Percentiles rank a stretch among this genome's conserved stretches.
Evolutionary conservation across 345 rosid genomes (phyloP).

Genomic region (Aquilaria sinensis): DNA sequence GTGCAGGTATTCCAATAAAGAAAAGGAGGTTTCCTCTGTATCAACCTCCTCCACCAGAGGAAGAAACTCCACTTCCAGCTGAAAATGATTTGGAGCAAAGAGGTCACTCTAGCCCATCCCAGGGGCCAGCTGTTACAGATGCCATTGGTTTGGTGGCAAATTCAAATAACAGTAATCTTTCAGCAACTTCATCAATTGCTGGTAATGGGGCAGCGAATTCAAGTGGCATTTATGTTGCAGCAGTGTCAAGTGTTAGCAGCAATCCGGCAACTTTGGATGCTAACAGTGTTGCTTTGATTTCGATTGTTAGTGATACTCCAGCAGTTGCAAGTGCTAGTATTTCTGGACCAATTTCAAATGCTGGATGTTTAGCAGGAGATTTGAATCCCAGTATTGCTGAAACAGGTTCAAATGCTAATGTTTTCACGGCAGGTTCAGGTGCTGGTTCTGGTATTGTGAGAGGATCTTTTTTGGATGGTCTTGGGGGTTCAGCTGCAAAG

Average conservation of each 20-base stretch:
- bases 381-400: not conserved
- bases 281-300: slow-evolving; percentile 17
- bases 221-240: not conserved
- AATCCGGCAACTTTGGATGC: slow-evolving; percentile 12
- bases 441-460: not conserved
- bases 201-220: slow-evolving; percentile 13
- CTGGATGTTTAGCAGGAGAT: not conserved
- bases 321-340: slow-evolving; percentile 14
- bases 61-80: slow-evolving; percentile 18
- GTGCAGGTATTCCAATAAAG: slow-evolving; percentile 74
- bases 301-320: slow-evolving; percentile 2
- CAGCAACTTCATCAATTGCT: not conserved
- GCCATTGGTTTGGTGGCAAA: slow-evolving; percentile 15
- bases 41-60: slow-evolving; percentile 30
- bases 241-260: slow-evolving; percentile 12
- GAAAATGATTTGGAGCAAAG: slow-evolving; percentile 18
- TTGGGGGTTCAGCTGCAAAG: too few relatives aligned
- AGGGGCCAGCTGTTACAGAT: slow-evolving; percentile 23
- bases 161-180: slow-evolving; percentile 10
- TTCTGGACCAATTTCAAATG: slow-evolving; percentile 11
- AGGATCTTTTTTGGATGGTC: too few relatives aligned
- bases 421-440: not conserved
- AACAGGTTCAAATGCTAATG: not conserved
- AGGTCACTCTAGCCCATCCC: slow-evolving; percentile 17
- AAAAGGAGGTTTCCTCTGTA: slow-evolving; percentile 60